Evolutionary conservation across 176 grass and related monocot species (phyloP), one percentile per base, ranked within the genome.

Genomic region (Ampelocalamus luodianensis): DNA sequence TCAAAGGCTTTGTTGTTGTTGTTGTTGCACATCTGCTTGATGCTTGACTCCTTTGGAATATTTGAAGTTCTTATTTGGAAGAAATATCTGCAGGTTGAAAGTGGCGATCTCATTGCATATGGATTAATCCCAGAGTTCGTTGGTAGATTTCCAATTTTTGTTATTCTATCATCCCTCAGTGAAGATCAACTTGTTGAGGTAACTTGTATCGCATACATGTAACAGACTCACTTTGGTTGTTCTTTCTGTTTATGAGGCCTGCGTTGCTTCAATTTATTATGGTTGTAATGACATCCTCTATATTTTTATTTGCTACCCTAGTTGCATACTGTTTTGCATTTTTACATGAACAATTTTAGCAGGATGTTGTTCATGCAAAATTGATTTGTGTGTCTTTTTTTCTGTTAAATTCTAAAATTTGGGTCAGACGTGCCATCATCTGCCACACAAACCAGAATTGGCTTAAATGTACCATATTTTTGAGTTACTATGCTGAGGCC

Each of bases 181-280:
- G 88, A 90, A 59, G 92, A 93, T 76, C 92, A 93, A 72, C 88
- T 93, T 86, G 92, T 93, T 76, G 88, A 93, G 88, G 92, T 93
- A 81, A 75, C 38, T 73, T 88, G 24, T 32, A 43, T 75, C 1
- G 9, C 50, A 26, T 68, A 13, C 45, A 63, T 77, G 72, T 85
- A 68, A 39, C 39, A 24, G 32, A 22, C 9, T 72, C 10, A 22
- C 17, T 55, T 55, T 78, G 4, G 13, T 68, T 80, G 6, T 59
- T 60, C 16, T 44, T 36, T 12, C 18, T n/a, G 67, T 79, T 48
- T 29, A 8, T 67, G 12, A 32, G 15, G 59, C 3, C 1, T 72
- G 5, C 44, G 12, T 39, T 37, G 36, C 20, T 73, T 72, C 32
- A 56, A 26, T 73, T 18, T 73, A 77, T 34, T 58, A 44, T 13